phyloP scores from a whole-genome alignment of 805 yeast species.

The Brettanomyces nanus region DNA sequence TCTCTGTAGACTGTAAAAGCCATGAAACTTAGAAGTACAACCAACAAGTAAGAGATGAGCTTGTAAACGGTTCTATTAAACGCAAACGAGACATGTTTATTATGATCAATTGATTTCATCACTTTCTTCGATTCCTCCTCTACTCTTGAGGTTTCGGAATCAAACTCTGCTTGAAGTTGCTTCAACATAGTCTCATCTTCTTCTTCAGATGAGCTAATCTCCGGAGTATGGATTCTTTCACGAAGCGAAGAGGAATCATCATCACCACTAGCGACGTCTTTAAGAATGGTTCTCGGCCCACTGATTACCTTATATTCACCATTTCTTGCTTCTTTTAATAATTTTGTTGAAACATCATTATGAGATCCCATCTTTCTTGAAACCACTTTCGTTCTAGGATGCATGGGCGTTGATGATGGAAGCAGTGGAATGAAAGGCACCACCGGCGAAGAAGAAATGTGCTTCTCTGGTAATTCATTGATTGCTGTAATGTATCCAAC shows the following conservation, averaged over 20 bases:
- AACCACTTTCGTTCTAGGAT: not conserved
- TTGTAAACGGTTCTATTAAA: conserved; percentile 2
- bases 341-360: not conserved
- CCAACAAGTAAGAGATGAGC: conserved; percentile 10
- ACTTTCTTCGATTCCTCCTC: conserved; percentile 19
- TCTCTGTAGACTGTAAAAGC: conserved; percentile 32
- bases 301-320: not conserved
- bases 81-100: not conserved
- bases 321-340: not conserved
- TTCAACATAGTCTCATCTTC: conserved; percentile 13
- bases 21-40: conserved; percentile 2
- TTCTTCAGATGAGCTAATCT: conserved; percentile 10
- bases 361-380: not conserved
- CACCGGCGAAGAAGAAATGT: not conserved
- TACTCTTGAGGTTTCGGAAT: conserved; percentile 14
- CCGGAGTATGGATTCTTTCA: conserved; percentile 13
- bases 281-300: not conserved
- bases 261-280: not conserved
- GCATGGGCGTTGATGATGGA: not conserved
- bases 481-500: not conserved
- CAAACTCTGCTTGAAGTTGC: conserved; percentile 16
- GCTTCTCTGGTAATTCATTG: not conserved
- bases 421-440: not conserved
- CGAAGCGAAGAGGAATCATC: not conserved
- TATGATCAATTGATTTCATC: conserved; percentile 7